Percentiles rank a stretch among this genome's conserved stretches.
These are phyloP conservation scores for Paragyromitra xinjiangensis DNA, from an alignment of 495 filamentous ascomycete species.

Conservation along the genomic window DNA sequence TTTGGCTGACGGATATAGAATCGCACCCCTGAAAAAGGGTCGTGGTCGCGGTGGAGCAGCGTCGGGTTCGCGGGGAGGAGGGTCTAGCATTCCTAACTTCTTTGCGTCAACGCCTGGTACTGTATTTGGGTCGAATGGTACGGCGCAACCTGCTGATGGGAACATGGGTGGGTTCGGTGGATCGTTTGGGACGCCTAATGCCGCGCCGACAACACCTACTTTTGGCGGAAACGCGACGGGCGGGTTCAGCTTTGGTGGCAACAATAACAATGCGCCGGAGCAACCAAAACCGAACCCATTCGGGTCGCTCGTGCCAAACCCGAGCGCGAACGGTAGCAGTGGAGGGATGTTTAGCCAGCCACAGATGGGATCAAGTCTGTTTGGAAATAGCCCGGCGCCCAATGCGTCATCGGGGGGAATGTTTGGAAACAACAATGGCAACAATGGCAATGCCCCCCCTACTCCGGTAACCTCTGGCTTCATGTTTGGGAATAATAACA, in stretches of 20 bases:
- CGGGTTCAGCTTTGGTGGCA: conserved; percentile 45
- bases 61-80: conserved; percentile 32
- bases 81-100: conserved; percentile 51
- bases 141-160: conserved; percentile 35
- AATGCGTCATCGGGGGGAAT: conserved; percentile 38
- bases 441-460: conserved; percentile 32
- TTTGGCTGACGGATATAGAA: conserved; percentile 44
- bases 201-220: conserved; percentile 33
- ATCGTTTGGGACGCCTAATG: conserved; percentile 35
- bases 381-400: conserved; percentile 34
- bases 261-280: conserved; percentile 39
- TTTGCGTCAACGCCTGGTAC: conserved; percentile 40
- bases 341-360: conserved; percentile 31
- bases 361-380: conserved; percentile 32
- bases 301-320: conserved; percentile 38
- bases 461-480: conserved; percentile 43
- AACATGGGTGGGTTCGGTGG: conserved; percentile 40
- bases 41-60: conserved; percentile 47
- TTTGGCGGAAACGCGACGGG: conserved; percentile 51
- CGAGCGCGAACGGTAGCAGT: conserved; percentile 36
- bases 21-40: conserved; percentile 55
- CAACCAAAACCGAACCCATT: conserved; percentile 52
- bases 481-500: conserved; percentile 33
- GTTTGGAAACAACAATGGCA: conserved; percentile 50
- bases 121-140: conserved; percentile 49